These are phyloP conservation scores for Exserohilum rostratum DNA, from an alignment of 2,329 filamentous ascomycete species.

Conservation along the genomic window DNA sequence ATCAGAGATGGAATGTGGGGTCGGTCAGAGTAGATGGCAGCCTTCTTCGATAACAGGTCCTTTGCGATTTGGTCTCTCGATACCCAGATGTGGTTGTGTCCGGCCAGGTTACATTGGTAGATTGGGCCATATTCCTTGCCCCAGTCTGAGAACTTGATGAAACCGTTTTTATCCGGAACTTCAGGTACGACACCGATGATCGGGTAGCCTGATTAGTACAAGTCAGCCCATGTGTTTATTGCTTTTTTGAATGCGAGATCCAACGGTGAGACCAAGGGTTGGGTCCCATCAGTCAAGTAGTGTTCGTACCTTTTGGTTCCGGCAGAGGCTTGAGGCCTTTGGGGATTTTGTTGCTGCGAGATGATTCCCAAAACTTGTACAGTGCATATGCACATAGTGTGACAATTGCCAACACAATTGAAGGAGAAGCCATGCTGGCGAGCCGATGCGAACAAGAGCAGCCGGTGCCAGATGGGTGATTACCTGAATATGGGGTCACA, in stretches of 20 bases:
- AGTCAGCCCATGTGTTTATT: conserved; percentile 13
- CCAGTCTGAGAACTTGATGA: conserved; percentile 56
- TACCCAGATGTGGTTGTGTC: conserved; percentile 55
- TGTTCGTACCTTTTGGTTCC: conserved; percentile 48
- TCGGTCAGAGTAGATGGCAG: conserved; percentile 55
- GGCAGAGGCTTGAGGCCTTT: conserved; percentile 47
- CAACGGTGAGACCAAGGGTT: neutral
- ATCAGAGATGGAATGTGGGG: conserved; percentile 54
- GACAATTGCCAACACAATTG: conserved; percentile 32
- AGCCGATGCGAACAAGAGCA: conserved; percentile 5
- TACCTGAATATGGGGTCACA: conserved; percentile 13
- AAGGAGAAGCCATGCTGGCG: conserved; percentile 41
- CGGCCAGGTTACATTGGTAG: conserved; percentile 54
- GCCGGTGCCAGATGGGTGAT: conserved; percentile 10
- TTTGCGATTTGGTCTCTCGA: conserved; percentile 51
- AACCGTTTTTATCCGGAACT: conserved; percentile 52
- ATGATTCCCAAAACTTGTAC: conserved; percentile 36
- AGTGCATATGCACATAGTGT: conserved; percentile 34
- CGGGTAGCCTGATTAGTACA: conserved; percentile 46
- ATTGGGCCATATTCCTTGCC: conserved; percentile 53
- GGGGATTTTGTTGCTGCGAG: conserved; percentile 38
- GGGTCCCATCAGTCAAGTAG: conserved; percentile 5
- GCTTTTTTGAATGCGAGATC: neutral
- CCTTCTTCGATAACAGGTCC: conserved; percentile 53
- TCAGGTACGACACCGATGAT: conserved; percentile 52